Conservation (phyloP, 192 early-diverging fungal genomes). For the Coemansia sp. region DNA sequence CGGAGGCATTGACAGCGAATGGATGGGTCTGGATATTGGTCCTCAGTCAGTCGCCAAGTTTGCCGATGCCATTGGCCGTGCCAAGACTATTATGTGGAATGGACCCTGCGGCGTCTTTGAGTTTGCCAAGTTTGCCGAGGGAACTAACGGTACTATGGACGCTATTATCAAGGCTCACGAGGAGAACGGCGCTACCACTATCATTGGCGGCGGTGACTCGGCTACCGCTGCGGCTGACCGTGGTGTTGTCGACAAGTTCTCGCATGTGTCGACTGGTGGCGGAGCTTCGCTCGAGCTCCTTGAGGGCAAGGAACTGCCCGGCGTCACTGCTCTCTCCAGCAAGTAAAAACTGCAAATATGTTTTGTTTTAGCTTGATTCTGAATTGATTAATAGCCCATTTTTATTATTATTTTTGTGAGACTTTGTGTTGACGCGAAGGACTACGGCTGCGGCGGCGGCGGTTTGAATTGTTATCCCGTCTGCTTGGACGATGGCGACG, state of each 20-base stretch:
- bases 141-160: slow-evolving; percentile 84
- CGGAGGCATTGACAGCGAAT: slow-evolving; percentile 85
- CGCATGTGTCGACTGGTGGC: slow-evolving; percentile 95
- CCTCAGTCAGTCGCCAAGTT: slow-evolving; percentile 77
- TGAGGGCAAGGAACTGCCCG: slow-evolving; percentile 91
- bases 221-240: slow-evolving; percentile 96
- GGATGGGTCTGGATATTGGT: slow-evolving; percentile 93
- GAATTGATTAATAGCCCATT: not conserved
- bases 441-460: slow-evolving; percentile 14
- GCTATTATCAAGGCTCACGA: slow-evolving; percentile 84
- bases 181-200: slow-evolving; percentile 79
- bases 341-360: slow-evolving; percentile 33
- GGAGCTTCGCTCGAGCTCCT: slow-evolving; percentile 95
- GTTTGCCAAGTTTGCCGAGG: slow-evolving; percentile 88
- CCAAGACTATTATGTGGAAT: slow-evolving; percentile 99
- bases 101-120: slow-evolving; percentile 98
- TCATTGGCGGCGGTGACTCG: slow-evolving; percentile 98
- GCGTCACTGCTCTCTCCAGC: slow-evolving; percentile 71
- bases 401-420: not conserved
- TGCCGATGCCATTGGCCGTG: slow-evolving; percentile 62
- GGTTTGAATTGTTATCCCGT: not conserved
- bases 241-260: slow-evolving; percentile 78
- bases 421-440: not conserved
- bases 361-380: not conserved
- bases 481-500: not conserved